A percentile compares a stretch with the other conserved stretches of the same genome.
phyloP scores from a whole-genome alignment of 2,329 filamentous ascomycete genomes.

The Leptographium flavum region DNA sequence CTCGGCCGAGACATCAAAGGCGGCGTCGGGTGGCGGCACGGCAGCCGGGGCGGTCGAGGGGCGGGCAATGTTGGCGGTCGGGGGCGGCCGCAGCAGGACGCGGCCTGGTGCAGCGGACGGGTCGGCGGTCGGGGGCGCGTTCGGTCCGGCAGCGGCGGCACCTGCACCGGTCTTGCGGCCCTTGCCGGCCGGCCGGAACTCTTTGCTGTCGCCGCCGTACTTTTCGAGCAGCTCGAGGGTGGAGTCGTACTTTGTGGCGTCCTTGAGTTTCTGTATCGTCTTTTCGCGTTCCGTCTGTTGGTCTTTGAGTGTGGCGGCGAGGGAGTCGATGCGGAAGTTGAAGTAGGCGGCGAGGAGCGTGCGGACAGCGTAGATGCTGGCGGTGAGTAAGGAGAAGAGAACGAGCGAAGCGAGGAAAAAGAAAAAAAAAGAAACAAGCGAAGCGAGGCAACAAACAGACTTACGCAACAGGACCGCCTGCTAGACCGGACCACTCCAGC shows the following conservation, averaged over 20 bases:
- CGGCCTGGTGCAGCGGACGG: conserved; percentile 19
- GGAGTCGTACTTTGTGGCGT: conserved; percentile 89
- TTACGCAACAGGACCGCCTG: conserved; percentile 66
- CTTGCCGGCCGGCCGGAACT: conserved; percentile 25
- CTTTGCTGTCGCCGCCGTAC: conserved; percentile 66
- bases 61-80: conserved; percentile 48
- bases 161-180: conserved; percentile 10
- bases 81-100: conserved; percentile 40
- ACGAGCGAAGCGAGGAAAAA: too few relatives aligned
- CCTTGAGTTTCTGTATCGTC: conserved; percentile 89
- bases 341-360: conserved; percentile 55
- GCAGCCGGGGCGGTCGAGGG: neutral
- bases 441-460: conserved; percentile 14
- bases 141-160: neutral
- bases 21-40: conserved; percentile 7
- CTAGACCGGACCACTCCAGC: conserved; percentile 64
- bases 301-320: conserved; percentile 55
- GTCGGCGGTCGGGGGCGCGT: neutral
- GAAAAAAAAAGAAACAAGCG: too few relatives aligned
- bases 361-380: conserved; percentile 67
- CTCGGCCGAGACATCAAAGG: conserved; percentile 35
- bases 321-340: conserved; percentile 62
- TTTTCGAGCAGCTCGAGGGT: conserved; percentile 89
- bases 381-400: neutral
- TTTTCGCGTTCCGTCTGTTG: conserved; percentile 66